Evolutionary conservation across 2,329 filamentous ascomycete genomes (phyloP), one percentile per base, ranked within the genome.

Genomic region (Bretziella fagacearum): DNA sequence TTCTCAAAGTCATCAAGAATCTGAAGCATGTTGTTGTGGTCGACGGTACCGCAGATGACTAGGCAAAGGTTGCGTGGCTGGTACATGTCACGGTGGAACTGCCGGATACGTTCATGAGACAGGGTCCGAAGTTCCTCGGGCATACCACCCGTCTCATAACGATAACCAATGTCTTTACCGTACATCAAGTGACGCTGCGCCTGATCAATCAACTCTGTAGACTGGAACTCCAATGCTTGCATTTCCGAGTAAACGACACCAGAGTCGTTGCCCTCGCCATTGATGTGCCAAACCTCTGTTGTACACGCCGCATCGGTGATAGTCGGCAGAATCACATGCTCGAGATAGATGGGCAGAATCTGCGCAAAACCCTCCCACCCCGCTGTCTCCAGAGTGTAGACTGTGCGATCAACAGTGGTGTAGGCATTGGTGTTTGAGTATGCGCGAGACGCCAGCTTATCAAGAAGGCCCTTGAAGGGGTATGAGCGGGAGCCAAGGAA

Each of bases 201-300:
- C 49, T 95, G 69, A 53, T 94, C 84, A 74, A 96, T 94, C 50
- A 96, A 74, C 60, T 94, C 85, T 6, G 71, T 69, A 54, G 82
- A 79, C 45, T 77, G 79, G 58, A 93, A 93, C 59, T 96, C 83
- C 2, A 94, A 78, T 20, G 80, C 91, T 63, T 98, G 91, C 91
- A 98, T 98, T 63, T 98, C 91, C 0, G 89, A 95, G 63, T 98
- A 98, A 6, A 98, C 91, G 1, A 95, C 87, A 52, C 86, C 91
- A 35, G 91, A 91, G 70, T 98, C 91, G 53, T 96, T 82, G 48
- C 91, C 91, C 54, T 84, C 77, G 13, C 85, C 89, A 58, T 98
- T 85, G 47, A 98, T 75, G 60, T 98, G 91, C 65, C 94, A 86
- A 1, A 98, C 91, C 62, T 98, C 91, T 2, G 91, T 98, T 54